These are phyloP conservation scores for Rutstroemia sydowiana DNA, from an alignment of 2,329 filamentous ascomycete genomes.

Conservation along the genomic window DNA sequence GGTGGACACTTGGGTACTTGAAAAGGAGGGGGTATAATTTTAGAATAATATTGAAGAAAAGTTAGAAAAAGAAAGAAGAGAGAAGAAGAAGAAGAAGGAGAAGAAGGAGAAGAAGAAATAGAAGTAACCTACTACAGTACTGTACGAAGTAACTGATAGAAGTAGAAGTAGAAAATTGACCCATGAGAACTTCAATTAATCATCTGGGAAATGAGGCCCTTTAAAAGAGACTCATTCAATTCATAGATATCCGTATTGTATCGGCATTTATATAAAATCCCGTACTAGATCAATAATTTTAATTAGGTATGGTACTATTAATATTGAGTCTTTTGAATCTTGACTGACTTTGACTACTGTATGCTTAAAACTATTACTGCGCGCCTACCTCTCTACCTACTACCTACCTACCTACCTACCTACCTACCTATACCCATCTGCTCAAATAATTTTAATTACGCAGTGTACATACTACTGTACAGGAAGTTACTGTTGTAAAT, in stretches of 20 bases:
- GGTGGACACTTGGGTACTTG: background rate
- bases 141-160: background rate
- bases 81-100: background rate
- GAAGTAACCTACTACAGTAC: background rate
- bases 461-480: no score
- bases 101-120: background rate
- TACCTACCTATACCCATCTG: no score
- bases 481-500: no score
- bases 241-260: no score
- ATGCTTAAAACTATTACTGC: background rate
- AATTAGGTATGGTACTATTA: background rate
- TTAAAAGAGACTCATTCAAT: no score
- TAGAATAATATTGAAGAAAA: background rate
- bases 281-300: background rate
- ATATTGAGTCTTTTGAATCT: background rate
- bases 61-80: background rate
- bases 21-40: background rate
- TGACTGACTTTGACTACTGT: no score
- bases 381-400: background rate
- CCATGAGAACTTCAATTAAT: background rate
- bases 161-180: background rate
- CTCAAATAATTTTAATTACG: no score
- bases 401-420: no score
- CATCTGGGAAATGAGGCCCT: background rate
- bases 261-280: no score